Conservation (phyloP, 2,329 filamentous ascomycete species). For the Setomelanomma holmii region DNA sequence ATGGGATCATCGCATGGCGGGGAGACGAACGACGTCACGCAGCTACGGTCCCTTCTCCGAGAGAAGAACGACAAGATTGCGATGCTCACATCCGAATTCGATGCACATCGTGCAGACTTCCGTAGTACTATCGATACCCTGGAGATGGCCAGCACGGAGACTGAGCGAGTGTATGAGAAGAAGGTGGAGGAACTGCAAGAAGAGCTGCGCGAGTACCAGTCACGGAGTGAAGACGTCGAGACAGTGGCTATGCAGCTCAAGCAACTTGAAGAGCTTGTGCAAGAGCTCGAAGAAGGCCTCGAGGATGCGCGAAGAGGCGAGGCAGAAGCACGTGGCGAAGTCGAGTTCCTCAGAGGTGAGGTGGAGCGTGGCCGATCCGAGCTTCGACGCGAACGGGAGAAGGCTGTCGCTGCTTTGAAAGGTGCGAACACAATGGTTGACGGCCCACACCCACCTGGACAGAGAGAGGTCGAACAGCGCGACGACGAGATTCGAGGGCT, state of each 20-base stretch:
- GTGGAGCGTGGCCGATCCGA: constrained; percentile 91
- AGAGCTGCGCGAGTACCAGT: constrained; percentile 82
- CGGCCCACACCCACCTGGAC: constrained; percentile 49
- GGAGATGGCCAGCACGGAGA: constrained; percentile 94
- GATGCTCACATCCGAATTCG: constrained; percentile 91
- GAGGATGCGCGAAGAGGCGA: constrained; percentile 94
- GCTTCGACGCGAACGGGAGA: constrained; percentile 85
- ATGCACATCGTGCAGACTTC: constrained; percentile 93
- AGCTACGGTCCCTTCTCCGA: constrained; percentile 80
- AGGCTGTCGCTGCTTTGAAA: constrained; percentile 69
- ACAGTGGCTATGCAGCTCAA: constrained; percentile 90
- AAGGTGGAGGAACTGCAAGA: constrained; percentile 85
- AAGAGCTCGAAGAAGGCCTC: constrained; percentile 93
- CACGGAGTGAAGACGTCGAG: constrained; percentile 87
- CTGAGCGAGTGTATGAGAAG: constrained; percentile 93
- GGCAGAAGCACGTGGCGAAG: constrained; percentile 92
- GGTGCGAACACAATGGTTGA: constrained; percentile 58
- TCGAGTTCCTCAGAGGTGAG: constrained; percentile 93
- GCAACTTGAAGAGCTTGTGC: constrained; percentile 93
- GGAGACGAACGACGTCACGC: constrained; percentile 69
- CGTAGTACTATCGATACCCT: constrained; percentile 95
- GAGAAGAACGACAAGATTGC: constrained; percentile 98
- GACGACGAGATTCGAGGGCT: constrained; percentile 97
- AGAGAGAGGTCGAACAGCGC: constrained; percentile 87
- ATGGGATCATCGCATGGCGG: constrained; percentile 54